These are phyloP conservation scores for Ogataea naganishii DNA, from an alignment of 805 yeast species.

Conservation along the genomic window DNA sequence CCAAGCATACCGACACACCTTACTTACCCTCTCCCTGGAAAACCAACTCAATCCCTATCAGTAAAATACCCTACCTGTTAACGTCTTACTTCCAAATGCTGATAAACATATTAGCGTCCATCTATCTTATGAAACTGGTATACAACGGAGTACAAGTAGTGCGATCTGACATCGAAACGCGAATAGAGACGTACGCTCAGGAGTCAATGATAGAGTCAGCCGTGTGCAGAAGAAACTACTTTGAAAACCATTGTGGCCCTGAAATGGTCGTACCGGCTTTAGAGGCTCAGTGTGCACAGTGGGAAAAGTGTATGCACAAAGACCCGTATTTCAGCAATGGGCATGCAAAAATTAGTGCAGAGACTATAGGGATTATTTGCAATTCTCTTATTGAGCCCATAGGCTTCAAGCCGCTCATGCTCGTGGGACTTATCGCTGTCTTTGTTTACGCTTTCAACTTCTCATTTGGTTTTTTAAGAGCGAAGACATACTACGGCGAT, in stretches of 20 bases:
- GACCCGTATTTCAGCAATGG: constrained; percentile 40
- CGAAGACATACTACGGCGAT: constrained; percentile 39
- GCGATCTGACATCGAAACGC: constrained; percentile 42
- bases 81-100: constrained; percentile 54
- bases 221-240: constrained; percentile 42
- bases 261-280: constrained; percentile 50
- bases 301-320: constrained; percentile 62
- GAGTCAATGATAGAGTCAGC: constrained; percentile 42
- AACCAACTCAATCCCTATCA: constrained; percentile 37
- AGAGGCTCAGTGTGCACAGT: constrained; percentile 44
- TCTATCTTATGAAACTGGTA: constrained; percentile 34
- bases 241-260: constrained; percentile 49
- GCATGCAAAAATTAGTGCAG: constrained; percentile 51
- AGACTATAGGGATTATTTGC: constrained; percentile 50
- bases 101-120: constrained; percentile 38
- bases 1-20: neutral
- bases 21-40: constrained; percentile 56
- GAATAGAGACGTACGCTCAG: constrained; percentile 38
- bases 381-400: constrained; percentile 63
- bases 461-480: constrained; percentile 58
- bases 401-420: constrained; percentile 47
- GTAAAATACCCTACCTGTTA: constrained; percentile 44
- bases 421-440: constrained; percentile 26
- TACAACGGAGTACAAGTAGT: constrained; percentile 38
- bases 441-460: constrained; percentile 53